Evolutionary conservation across 2,329 filamentous ascomycete genomes (phyloP).

Genomic region (Trichophyton equinum): DNA sequence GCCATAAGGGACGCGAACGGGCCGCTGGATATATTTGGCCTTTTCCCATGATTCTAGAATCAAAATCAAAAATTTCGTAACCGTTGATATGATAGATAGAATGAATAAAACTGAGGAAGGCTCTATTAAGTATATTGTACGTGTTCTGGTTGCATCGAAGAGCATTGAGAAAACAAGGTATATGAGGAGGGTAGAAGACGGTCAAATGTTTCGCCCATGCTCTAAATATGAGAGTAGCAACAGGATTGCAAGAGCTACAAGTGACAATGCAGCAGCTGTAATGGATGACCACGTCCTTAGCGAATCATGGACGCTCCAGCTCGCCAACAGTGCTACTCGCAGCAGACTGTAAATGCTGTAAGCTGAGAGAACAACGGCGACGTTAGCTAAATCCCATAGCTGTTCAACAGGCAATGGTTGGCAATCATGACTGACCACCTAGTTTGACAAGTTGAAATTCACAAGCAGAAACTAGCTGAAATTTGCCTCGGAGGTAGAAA

Average conservation of each 20-base stretch:
- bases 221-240: slow-evolving; percentile 17
- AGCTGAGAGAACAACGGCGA: background rate
- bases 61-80: background rate
- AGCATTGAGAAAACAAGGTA: slow-evolving; percentile 33
- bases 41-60: background rate
- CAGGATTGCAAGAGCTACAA: background rate
- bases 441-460: background rate
- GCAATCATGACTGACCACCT: background rate
- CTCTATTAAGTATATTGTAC: slow-evolving; percentile 17
- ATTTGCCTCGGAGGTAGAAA: background rate
- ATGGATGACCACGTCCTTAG: background rate
- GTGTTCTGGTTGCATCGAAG: slow-evolving; percentile 28
- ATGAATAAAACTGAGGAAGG: background rate
- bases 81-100: background rate
- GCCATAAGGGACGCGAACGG: background rate
- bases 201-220: slow-evolving; percentile 27
- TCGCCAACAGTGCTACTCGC: background rate
- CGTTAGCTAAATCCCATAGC: too few relatives aligned
- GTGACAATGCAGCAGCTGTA: background rate
- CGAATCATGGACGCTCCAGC: background rate
- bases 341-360: background rate
- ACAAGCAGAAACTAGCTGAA: background rate
- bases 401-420: too few relatives aligned
- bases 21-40: background rate
- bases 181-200: slow-evolving; percentile 30